Base-by-base conservation (phyloP, 768 basidiomycete species). In the Trametes cinnabarina region DNA sequence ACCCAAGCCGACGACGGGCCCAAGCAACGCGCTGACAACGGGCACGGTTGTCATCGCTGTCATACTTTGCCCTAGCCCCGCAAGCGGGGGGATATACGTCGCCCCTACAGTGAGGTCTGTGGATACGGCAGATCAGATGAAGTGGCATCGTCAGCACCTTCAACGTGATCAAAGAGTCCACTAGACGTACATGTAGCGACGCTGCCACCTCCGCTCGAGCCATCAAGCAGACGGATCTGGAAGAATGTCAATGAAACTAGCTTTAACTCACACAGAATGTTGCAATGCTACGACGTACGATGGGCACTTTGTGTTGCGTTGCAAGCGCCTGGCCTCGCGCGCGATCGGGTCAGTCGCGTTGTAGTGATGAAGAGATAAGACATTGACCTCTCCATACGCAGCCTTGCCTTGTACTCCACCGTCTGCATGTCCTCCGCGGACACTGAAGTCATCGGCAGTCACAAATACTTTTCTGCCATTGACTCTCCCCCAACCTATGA, bases 401-500 rank as follows among this genome's bases (percentile, higher is more conserved):
- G 57, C 62, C n/a, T 63, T 63, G 5, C 62, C 62, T 34, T 59
- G 52, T 10, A 63, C 51, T 0, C 62, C 62, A 22, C 62, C 62
- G 30, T 63, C 62, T 3, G 62, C 62, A 35, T 63, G 62, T 0
- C 62, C 62, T 10, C 62, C 62, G 20, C 62, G 52, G 4, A 63
- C 62, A 26, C 62, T 59, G 62, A 63, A 63, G 42, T 63, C 62
- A 25, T 63, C 62, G 0, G 62, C 62, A 10, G 62, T 63, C 8
- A 63, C 49, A 44, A 60, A 59, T 0, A 63, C 58, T 17, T 49
- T 56, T 28, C 39, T 40, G 3, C 25, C 50, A 6, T 48, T 17
- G 37, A 63, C 35, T 22, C 30, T 52, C 3, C 62, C 62, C 54
- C 58, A 63, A 1, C 62, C 62, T 3, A 49, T 63, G n/a, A 63